Percentiles rank a stretch among this genome's conserved stretches.
Evolutionary conservation across 129 eudicot species (phyloP).

Genomic region (Daucus carota): DNA sequence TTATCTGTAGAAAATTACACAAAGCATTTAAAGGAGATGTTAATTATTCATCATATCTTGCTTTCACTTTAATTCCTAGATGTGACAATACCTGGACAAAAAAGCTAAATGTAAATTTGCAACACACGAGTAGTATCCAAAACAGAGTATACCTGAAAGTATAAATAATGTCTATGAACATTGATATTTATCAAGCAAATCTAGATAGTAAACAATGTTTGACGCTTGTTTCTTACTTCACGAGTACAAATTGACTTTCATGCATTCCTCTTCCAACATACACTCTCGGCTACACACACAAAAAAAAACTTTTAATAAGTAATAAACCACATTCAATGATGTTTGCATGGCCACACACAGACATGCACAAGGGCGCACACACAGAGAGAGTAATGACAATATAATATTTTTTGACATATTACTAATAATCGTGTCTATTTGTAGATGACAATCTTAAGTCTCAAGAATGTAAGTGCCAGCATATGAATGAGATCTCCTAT

Average conservation of each 20-base stretch:
- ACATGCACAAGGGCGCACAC: not conserved
- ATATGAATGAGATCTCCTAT: not conserved
- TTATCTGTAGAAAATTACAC: slow-evolving; percentile 48
- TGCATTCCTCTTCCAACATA: slow-evolving; percentile 99
- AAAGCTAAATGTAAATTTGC: slow-evolving; percentile 68
- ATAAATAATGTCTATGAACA: not conserved
- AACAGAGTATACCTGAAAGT: slow-evolving; percentile 73
- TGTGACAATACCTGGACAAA: slow-evolving; percentile 57
- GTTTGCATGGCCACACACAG: not conserved
- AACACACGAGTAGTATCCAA: slow-evolving; percentile 69
- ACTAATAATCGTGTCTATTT: not conserved
- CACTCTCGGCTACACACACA: slow-evolving; percentile 82
- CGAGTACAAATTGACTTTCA: slow-evolving; percentile 91
- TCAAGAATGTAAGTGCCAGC: too few relatives aligned
- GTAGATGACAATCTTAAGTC: not conserved
- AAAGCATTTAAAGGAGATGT: slow-evolving; percentile 12
- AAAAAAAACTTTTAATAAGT: slow-evolving; percentile 9
- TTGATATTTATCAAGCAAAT: not conserved
- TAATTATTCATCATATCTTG: slow-evolving; percentile 8
- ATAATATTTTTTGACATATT: not conserved
- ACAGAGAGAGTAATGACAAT: not conserved
- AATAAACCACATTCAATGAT: not conserved
- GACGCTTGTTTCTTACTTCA: slow-evolving; percentile 45
- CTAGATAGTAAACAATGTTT: not conserved
- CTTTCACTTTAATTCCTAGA: slow-evolving; percentile 13